phyloP scores from a whole-genome alignment of 2,329 filamentous ascomycete species.

The Monilinia vaccinii-corymbosi region DNA sequence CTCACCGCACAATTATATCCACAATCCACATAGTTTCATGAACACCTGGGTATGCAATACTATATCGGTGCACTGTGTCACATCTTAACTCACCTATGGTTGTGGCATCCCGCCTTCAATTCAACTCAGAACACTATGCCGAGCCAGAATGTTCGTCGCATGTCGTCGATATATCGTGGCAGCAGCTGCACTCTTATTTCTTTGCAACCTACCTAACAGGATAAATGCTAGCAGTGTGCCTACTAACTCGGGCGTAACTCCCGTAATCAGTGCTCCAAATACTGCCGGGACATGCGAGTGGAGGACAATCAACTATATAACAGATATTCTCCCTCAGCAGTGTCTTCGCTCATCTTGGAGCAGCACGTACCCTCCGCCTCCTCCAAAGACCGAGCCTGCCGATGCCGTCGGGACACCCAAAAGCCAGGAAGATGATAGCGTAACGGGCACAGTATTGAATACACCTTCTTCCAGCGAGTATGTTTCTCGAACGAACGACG shows the following conservation, averaged over 20 bases:
- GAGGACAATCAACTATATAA: conserved; percentile 31
- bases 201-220: conserved; percentile 10
- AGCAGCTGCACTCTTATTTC: conserved; percentile 18
- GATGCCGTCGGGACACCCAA: neutral
- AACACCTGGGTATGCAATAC: neutral
- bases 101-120: neutral
- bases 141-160: conserved; percentile 17
- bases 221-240: conserved; percentile 19
- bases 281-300: conserved; percentile 26
- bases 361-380: conserved; percentile 14
- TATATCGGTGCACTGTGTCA: neutral
- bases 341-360: conserved; percentile 28
- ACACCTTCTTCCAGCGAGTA: conserved; percentile 1
- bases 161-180: conserved; percentile 15
- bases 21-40: conserved; percentile 1
- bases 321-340: conserved; percentile 28
- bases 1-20: conserved; percentile 7
- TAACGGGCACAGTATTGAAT: neutral
- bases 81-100: neutral
- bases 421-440: neutral
- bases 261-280: conserved; percentile 10
- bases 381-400: conserved; percentile 1
- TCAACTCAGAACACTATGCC: conserved; percentile 4
- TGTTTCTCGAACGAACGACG: neutral
- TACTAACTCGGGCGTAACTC: conserved; percentile 5